These are phyloP conservation scores for Monotropa hypopitys DNA, from an alignment of 179 eudicot species.

Conservation along the genomic window DNA sequence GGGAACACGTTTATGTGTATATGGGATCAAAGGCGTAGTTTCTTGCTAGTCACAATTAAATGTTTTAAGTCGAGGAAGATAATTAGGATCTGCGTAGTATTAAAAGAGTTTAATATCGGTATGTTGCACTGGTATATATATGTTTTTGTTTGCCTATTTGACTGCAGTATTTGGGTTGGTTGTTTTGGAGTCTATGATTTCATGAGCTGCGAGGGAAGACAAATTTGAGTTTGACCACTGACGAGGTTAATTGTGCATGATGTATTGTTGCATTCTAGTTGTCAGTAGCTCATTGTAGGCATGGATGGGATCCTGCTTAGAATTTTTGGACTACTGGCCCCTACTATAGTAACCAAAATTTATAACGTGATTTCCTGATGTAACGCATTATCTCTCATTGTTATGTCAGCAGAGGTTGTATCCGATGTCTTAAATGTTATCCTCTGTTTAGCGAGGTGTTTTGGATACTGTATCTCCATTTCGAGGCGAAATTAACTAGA, in stretches of 20 bases:
- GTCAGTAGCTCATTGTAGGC: neutral
- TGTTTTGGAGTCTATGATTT: neutral
- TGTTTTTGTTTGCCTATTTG: neutral
- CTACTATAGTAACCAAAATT: neutral
- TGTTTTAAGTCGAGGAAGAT: neutral
- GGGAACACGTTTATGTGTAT: neutral
- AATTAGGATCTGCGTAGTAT: neutral
- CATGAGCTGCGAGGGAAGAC: neutral
- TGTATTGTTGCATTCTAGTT: neutral
- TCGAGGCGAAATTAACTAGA: neutral
- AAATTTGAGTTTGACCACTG: neutral
- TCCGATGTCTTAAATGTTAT: neutral
- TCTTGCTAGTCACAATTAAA: neutral
- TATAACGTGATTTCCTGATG: neutral
- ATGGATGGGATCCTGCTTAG: neutral
- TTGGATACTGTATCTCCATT: neutral
- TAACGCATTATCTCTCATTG: neutral
- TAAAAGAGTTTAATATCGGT: neutral
- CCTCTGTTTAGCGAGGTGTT: neutral
- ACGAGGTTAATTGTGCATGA: neutral
- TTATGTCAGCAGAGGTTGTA: neutral
- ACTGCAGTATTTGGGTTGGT: neutral
- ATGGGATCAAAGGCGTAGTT: neutral
- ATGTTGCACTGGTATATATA: neutral
- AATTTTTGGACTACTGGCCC: neutral